phyloP scores from a whole-genome alignment of 257 asterid species.

The Capsicum baccatum region DNA sequence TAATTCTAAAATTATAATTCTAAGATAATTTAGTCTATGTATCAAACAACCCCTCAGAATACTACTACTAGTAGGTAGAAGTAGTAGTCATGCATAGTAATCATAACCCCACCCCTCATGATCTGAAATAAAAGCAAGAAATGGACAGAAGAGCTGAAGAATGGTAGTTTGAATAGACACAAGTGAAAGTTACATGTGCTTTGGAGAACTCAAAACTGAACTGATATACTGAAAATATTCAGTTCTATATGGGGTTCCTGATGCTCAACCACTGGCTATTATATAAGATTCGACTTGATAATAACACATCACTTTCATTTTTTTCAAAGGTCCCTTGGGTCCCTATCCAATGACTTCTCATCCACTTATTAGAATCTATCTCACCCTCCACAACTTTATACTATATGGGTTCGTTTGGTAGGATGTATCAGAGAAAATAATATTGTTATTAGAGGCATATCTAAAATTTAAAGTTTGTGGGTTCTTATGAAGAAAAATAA shows the following conservation, averaged over 20 bases:
- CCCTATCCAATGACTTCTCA: neutral
- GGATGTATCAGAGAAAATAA: too few relatives aligned
- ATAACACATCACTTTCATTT: neutral
- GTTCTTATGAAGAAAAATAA: too few relatives aligned
- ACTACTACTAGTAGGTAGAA: neutral
- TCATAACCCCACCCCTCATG: neutral
- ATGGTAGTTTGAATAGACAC: neutral
- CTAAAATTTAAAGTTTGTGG: too few relatives aligned
- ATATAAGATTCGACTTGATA: conserved; percentile 12
- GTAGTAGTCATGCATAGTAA: neutral
- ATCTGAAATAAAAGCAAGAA: neutral
- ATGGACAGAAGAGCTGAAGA: neutral
- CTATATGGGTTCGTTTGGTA: too few relatives aligned
- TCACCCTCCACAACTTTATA: neutral
- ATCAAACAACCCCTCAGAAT: too few relatives aligned
- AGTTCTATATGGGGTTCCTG: neutral
- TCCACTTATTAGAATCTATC: neutral
- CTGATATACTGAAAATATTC: neutral
- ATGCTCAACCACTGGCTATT: neutral
- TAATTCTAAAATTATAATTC: too few relatives aligned
- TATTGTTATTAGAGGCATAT: too few relatives aligned
- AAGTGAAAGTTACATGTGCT: conserved; percentile 1
- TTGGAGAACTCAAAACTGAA: neutral
- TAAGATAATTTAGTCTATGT: too few relatives aligned
- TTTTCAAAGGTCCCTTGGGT: neutral